Conservation (phyloP, 768 basidiomycete species). For the Russula dissimulans region DNA sequence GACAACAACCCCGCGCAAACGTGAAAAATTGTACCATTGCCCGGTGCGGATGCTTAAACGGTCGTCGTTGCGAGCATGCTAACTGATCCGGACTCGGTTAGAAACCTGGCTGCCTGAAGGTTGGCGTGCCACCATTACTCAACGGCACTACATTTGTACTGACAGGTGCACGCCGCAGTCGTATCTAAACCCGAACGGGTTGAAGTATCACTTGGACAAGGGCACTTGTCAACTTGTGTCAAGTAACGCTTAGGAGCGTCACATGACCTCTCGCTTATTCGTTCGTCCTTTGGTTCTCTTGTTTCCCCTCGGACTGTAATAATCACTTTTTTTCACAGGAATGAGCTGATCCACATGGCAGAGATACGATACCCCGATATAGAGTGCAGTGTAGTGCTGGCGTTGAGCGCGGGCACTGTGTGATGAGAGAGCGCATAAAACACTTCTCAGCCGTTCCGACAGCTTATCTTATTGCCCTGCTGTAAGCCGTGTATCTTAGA, state of each 20-base stretch:
- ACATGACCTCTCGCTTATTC: not conserved
- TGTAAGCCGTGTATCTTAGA: slow-evolving; percentile 17
- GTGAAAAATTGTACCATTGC: slow-evolving; percentile 19
- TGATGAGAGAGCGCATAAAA: slow-evolving; percentile 1
- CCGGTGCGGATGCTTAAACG: slow-evolving; percentile 10
- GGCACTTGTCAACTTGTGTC: slow-evolving; percentile 46
- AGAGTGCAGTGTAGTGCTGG: slow-evolving; percentile 1
- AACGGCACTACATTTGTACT: not conserved
- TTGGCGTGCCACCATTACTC: slow-evolving; percentile 21
- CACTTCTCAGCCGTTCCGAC: not conserved
- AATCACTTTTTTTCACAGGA: not conserved
- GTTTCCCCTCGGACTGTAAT: not conserved
- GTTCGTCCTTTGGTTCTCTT: not conserved
- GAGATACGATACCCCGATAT: slow-evolving; percentile 14
- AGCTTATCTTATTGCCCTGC: slow-evolving; percentile 9
- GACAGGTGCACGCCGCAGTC: slow-evolving; percentile 27
- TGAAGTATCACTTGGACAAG: slow-evolving; percentile 60
- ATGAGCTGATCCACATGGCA: not conserved
- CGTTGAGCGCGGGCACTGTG: slow-evolving; percentile 8
- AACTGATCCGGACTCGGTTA: slow-evolving; percentile 6
- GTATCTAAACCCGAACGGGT: slow-evolving; percentile 58
- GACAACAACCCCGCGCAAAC: slow-evolving; percentile 16
- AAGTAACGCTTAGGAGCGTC: not conserved
- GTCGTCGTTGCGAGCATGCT: not conserved
- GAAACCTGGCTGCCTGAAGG: slow-evolving; percentile 45